Evolutionary conservation across 2,329 filamentous ascomycete genomes (phyloP).

Genomic region (Hirsutella rhossiliensis): DNA sequence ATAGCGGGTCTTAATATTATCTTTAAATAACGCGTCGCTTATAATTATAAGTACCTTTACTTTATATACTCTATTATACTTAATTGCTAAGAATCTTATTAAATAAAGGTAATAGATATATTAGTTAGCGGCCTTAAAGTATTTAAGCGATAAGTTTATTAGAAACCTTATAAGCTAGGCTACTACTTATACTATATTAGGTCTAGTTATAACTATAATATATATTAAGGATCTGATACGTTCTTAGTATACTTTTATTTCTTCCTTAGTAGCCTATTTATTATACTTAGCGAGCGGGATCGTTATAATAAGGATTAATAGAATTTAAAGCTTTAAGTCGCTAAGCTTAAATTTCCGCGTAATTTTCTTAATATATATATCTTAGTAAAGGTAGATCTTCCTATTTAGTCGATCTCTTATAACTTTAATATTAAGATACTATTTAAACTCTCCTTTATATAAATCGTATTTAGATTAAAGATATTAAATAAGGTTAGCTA

Average conservation of each 20-base stretch:
- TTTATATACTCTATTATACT: neutral
- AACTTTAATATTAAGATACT: conserved; percentile 1
- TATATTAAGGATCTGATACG: neutral
- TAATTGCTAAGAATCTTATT: neutral
- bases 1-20: neutral
- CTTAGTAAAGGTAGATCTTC: neutral
- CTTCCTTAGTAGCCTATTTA: neutral
- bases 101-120: neutral
- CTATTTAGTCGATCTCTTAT: neutral
- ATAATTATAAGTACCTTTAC: neutral
- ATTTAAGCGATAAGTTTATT: neutral
- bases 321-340: too few species aligned
- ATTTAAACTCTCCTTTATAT: neutral
- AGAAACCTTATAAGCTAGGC: neutral
- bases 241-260: neutral
- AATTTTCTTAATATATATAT: conserved; percentile 1
- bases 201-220: neutral
- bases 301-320: neutral
- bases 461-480: neutral
- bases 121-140: neutral
- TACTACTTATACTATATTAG: neutral
- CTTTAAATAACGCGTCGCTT: neutral
- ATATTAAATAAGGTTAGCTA: neutral
- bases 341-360: neutral
- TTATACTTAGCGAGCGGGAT: neutral